Conservation (phyloP, 2,329 filamentous ascomycete genomes). For the Waltergamsia citrina region DNA sequence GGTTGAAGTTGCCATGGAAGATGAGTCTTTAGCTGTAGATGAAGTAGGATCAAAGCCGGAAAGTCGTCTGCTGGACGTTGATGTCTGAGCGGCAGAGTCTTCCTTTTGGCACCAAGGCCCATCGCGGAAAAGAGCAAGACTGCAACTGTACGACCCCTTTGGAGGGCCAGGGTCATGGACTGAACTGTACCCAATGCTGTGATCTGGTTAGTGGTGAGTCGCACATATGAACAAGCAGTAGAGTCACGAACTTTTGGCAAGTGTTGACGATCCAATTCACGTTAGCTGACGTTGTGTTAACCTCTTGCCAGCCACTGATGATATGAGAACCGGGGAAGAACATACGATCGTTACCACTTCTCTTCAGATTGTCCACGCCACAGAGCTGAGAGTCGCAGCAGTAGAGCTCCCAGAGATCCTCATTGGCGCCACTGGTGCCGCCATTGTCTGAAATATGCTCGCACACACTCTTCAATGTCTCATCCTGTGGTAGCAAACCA, state of each 20-base stretch:
- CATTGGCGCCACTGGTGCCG: constrained; percentile 7
- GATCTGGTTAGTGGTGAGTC: background rate
- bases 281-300: constrained; percentile 26
- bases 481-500: constrained; percentile 13
- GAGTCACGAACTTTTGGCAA: constrained; percentile 35
- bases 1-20: constrained; percentile 6
- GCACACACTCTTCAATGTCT: constrained; percentile 22
- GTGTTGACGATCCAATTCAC: constrained; percentile 40
- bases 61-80: no score
- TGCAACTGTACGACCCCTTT: constrained; percentile 12
- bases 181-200: constrained; percentile 14
- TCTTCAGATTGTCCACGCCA: constrained; percentile 28
- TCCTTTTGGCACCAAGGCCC: constrained; percentile 7
- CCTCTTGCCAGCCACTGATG: background rate
- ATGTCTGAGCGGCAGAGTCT: no score
- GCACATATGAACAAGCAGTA: background rate
- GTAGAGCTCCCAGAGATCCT: constrained; percentile 35
- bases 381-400: constrained; percentile 42
- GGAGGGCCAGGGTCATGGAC: constrained; percentile 16
- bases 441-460: constrained; percentile 16
- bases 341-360: constrained; percentile 32
- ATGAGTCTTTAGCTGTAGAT: constrained; percentile 4
- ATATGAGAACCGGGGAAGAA: constrained; percentile 4
- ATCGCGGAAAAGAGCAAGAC: constrained; percentile 3
- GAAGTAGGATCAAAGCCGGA: no score